phyloP scores from a whole-genome alignment of 305 asterid genomes.

The Nicotiana rustica region DNA sequence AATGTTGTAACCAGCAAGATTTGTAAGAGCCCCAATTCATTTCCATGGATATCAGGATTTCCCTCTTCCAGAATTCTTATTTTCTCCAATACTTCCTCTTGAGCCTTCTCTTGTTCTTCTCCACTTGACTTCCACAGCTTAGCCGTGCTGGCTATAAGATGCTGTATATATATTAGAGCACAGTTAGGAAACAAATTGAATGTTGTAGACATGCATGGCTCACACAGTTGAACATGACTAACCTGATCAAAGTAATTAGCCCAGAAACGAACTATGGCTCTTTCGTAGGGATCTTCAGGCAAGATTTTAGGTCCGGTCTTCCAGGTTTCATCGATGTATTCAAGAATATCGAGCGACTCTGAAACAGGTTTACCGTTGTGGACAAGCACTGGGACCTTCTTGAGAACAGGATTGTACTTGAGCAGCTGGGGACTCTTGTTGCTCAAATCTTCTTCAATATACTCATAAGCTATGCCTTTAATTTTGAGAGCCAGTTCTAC shows the following conservation, averaged over 20 bases:
- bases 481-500: slow-evolving; percentile 47
- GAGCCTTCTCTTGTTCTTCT: slow-evolving; percentile 21
- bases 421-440: slow-evolving; percentile 35
- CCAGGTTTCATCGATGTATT: slow-evolving; percentile 46
- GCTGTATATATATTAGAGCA: background rate
- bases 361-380: slow-evolving; percentile 33
- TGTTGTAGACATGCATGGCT: no score
- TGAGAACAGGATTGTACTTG: slow-evolving; percentile 38
- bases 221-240: background rate
- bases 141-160: background rate
- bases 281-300: slow-evolving; percentile 42
- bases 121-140: background rate
- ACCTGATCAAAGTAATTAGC: slow-evolving; percentile 40
- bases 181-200: background rate
- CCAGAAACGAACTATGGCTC: slow-evolving; percentile 41
- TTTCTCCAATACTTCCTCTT: background rate
- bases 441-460: no score
- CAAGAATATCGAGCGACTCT: slow-evolving; percentile 42
- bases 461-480: slow-evolving; percentile 42
- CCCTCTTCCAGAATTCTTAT: background rate
- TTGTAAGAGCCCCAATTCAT: background rate
- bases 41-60: background rate
- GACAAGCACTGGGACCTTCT: background rate
- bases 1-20: background rate
- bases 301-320: slow-evolving; percentile 28